Conservation (phyloP, 139 green algal species). For the Closterium sp. region DNA sequence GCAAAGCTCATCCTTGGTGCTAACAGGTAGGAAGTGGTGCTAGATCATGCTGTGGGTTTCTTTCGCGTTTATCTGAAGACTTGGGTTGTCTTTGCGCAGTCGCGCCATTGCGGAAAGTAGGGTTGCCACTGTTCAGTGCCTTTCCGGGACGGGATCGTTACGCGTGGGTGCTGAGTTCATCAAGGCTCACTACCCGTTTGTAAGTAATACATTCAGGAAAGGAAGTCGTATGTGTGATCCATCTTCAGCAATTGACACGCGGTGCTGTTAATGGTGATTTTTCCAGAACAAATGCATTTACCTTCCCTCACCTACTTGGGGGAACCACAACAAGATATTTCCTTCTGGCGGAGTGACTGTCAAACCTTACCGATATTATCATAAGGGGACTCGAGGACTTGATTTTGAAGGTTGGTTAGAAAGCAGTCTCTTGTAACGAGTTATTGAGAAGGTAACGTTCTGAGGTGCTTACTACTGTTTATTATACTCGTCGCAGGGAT, state of each 20-base stretch:
- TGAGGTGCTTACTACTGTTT: neutral
- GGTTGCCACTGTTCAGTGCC: neutral
- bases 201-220: neutral
- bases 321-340: slow-evolving; percentile 84
- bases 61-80: neutral
- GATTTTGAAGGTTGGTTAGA: slow-evolving; percentile 61
- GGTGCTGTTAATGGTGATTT: neutral
- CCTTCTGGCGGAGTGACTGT: slow-evolving; percentile 53
- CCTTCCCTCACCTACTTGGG: slow-evolving; percentile 38
- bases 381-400: slow-evolving; percentile 76
- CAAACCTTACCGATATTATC: slow-evolving; percentile 77
- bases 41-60: neutral
- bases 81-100: neutral
- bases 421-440: neutral
- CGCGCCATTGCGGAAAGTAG: neutral
- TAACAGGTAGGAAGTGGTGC: slow-evolving; percentile 4
- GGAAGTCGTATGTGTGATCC: neutral
- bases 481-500: slow-evolving; percentile 16
- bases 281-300: slow-evolving; percentile 18
- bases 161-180: neutral
- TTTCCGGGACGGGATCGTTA: neutral
- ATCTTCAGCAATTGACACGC: neutral
- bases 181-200: neutral
- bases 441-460: neutral
- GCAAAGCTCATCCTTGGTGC: slow-evolving; percentile 83